A percentile compares a stretch with the other conserved stretches of the same genome.
Conservation (phyloP, 768 basidiomycete species). For the Serpula lacrymans region DNA sequence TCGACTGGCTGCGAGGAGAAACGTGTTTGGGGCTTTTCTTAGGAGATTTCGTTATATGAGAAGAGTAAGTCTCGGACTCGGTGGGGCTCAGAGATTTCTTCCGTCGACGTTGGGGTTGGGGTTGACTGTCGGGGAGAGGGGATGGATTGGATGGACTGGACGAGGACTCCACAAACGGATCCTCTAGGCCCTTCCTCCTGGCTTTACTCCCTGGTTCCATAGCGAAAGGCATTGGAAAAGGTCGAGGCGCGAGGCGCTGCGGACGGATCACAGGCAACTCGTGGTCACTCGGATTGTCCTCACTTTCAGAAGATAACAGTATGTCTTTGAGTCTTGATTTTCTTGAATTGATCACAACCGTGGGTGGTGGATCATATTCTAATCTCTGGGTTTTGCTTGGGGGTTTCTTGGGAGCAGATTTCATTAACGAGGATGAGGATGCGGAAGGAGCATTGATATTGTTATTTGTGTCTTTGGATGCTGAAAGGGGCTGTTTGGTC, state of each 20-base stretch:
- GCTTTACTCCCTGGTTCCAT: too few relatives aligned
- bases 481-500: conserved; percentile 1
- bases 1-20: background rate
- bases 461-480: background rate
- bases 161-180: conserved; percentile 4
- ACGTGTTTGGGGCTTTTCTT: conserved; percentile 7
- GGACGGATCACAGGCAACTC: background rate
- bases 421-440: background rate
- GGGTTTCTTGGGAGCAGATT: background rate
- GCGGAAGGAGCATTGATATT: conserved; percentile 1
- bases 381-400: conserved; percentile 2
- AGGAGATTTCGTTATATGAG: conserved; percentile 18
- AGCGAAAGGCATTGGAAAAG: conserved; percentile 24
- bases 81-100: conserved; percentile 3
- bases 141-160: too few relatives aligned
- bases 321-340: background rate
- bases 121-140: background rate
- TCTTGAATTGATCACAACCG: background rate
- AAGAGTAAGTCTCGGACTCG: conserved; percentile 20
- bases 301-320: background rate
- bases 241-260: conserved; percentile 9
- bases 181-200: too few relatives aligned
- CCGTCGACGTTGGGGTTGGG: background rate
- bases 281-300: background rate
- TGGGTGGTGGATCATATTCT: background rate